Evolutionary conservation across 495 filamentous ascomycete species (phyloP).

Genomic region (Margaritispora aquatica): DNA sequence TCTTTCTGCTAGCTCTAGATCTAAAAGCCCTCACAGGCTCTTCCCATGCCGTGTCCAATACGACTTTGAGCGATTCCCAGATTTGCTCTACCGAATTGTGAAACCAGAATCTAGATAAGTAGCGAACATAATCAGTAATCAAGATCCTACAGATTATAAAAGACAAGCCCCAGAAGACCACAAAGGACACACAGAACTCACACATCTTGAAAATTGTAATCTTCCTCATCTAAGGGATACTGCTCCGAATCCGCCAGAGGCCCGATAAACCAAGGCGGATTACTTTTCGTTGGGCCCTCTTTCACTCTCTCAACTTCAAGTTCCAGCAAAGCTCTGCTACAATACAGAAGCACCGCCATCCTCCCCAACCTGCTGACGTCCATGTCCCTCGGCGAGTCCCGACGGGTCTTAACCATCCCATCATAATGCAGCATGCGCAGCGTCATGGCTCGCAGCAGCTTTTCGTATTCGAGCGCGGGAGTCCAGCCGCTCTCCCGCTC

Average conservation of each 20-base stretch:
- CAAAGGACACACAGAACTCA: no score
- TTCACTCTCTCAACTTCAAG: neutral
- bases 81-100: neutral
- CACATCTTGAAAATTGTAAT: neutral
- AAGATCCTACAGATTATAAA: no score
- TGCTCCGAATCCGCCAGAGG: neutral
- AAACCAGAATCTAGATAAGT: neutral
- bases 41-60: neutral
- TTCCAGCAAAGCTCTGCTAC: neutral
- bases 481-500: no score
- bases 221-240: neutral
- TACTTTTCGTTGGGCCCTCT: neutral
- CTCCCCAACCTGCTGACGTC: neutral
- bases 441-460: neutral
- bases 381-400: neutral
- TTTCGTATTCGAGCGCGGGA: no score
- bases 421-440: neutral
- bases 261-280: neutral
- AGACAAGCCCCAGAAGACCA: no score
- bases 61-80: neutral
- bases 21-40: neutral
- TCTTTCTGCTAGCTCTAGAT: neutral
- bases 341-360: neutral
- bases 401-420: neutral
- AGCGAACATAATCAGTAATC: neutral